Evolutionary conservation across 257 asterid species (phyloP), one percentile per base, ranked within the genome.

Genomic region (Orobanche coerulescens): DNA sequence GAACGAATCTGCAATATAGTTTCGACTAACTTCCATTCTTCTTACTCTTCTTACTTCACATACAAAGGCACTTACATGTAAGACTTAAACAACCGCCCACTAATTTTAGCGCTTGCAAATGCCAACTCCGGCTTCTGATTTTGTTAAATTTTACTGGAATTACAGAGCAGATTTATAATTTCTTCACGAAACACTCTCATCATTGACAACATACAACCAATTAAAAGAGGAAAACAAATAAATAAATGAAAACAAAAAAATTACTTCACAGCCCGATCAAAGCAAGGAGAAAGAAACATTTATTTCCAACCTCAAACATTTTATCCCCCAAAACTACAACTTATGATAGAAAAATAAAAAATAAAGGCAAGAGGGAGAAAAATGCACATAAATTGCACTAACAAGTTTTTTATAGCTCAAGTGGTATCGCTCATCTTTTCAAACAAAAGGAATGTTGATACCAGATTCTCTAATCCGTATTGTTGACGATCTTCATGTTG

Each of bases 321-420:
- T 10, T 36, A 59, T 7, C 6, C 9, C 22, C 49, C 16, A 58
- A 65, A 66, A 62, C 14, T 22, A 47, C 37, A 65, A 54, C 66
- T 30, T 19, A 33, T 23, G 3, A 10, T 12, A 47, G 47, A 49
- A 40, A 16, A 13, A 42, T 1, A 47, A 15, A 20, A 7, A n/a
- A 40, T 23, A 19, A 46, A 5, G 7, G 23, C 26, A 47, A 47
- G 14, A 19, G 11, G 8, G 18, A 0, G 13, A 43, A 36, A 57
- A 71, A 37, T 39, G 62, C 55, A 39, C 14, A 43, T 44, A 63
- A 43, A n/a, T n/a, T n/a, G n/a, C 50, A 15, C 4, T 11, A 63
- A n/a, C n/a, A n/a, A n/a, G n/a, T n/a, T n/a, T n/a, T n/a, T n/a
- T n/a, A n/a, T n/a, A n/a, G n/a, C n/a, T n/a, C n/a, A n/a, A n/a